These are phyloP conservation scores for Huntiella omanensis DNA, from an alignment of 2,329 filamentous ascomycete genomes.

Conservation along the genomic window DNA sequence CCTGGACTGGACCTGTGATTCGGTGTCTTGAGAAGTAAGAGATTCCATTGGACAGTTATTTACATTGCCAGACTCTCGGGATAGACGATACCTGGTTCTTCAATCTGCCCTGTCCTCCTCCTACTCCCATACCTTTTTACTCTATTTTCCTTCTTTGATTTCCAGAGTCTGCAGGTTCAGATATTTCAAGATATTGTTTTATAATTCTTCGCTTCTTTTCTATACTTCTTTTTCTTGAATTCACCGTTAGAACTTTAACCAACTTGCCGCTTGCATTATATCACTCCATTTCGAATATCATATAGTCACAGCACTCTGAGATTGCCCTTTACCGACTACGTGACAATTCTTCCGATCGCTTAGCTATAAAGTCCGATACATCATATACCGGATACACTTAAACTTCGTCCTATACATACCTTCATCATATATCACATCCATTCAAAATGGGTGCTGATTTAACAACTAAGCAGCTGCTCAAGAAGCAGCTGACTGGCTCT, in stretches of 20 bases:
- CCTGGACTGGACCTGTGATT: neutral
- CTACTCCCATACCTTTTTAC: neutral
- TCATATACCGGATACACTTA: too few relatives aligned
- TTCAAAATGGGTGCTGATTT: constrained; percentile 22
- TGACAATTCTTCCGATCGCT: neutral
- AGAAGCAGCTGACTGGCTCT: constrained; percentile 46
- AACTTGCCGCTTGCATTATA: neutral
- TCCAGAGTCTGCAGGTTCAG: neutral
- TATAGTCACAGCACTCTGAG: neutral
- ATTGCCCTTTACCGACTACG: neutral
- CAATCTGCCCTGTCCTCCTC: neutral
- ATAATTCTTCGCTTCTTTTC: neutral
- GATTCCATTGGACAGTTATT: too few relatives aligned
- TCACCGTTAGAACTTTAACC: neutral
- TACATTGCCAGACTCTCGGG: too few relatives aligned
- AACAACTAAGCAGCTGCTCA: constrained; percentile 26
- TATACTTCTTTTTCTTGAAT: constrained; percentile 1
- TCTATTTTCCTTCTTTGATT: neutral
- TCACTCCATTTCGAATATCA: too few relatives aligned
- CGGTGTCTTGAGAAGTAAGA: too few relatives aligned
- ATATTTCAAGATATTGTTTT: constrained; percentile 14
- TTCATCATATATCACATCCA: constrained; percentile 13
- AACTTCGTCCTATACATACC: neutral
- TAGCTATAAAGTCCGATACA: too few relatives aligned
- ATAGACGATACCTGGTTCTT: too few relatives aligned